Evolutionary conservation across 2,329 filamentous ascomycete species (phyloP).

Genomic region (Arthrinium puccinioides): DNA sequence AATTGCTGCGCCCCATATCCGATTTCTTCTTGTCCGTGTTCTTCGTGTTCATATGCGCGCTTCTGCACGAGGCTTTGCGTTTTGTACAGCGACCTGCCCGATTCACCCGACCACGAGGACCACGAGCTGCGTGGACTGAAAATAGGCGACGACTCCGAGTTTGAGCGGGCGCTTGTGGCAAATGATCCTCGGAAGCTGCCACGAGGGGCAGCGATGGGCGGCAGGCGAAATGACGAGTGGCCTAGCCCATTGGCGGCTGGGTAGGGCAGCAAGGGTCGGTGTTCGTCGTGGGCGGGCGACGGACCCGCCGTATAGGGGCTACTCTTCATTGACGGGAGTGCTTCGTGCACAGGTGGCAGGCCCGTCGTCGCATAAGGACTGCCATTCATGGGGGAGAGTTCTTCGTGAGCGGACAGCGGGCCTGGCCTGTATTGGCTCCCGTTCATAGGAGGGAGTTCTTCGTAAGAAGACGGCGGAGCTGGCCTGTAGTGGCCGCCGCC

Average conservation of each 20-base stretch:
- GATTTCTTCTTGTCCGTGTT: too few relatives aligned
- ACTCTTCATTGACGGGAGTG: too few relatives aligned
- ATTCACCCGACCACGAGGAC: background rate
- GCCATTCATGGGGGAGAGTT: too few relatives aligned
- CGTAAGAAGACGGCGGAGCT: too few relatives aligned
- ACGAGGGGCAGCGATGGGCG: background rate
- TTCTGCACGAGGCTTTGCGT: too few relatives aligned
- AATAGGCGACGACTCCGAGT: constrained; percentile 1
- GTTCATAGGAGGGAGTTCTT: background rate
- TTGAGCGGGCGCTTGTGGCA: background rate
- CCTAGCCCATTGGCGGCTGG: too few relatives aligned
- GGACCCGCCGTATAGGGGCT: too few relatives aligned
- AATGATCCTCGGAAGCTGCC: background rate
- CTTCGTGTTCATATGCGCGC: too few relatives aligned
- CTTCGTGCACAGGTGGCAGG: too few relatives aligned
- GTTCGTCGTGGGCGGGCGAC: background rate
- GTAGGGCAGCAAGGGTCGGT: constrained; percentile 8
- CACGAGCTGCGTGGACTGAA: background rate
- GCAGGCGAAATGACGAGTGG: background rate
- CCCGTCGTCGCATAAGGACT: too few relatives aligned
- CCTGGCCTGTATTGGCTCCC: background rate
- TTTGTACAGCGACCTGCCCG: background rate
- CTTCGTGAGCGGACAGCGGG: too few relatives aligned
- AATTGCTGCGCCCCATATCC: background rate
- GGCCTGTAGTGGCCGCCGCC: too few relatives aligned